A percentile compares a stretch with the other conserved stretches of the same genome.
These are phyloP conservation scores for Acrodontium crateriforme DNA, from an alignment of 2,329 filamentous ascomycete genomes.

Conservation along the genomic window DNA sequence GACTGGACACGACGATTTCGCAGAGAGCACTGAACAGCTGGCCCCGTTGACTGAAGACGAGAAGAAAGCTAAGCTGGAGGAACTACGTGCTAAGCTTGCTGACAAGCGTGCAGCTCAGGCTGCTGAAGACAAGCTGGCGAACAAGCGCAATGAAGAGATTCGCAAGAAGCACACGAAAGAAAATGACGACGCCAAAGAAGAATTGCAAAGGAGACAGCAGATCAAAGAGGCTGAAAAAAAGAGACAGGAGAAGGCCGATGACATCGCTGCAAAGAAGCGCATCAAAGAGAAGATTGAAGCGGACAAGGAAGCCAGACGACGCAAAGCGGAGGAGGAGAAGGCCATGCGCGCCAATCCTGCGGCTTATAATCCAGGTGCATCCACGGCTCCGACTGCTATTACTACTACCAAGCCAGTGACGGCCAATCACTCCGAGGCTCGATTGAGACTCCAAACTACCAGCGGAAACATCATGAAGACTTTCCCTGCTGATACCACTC, in stretches of 20 bases:
- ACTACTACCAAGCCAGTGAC: slow-evolving; percentile 41
- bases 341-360: slow-evolving; percentile 67
- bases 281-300: slow-evolving; percentile 91
- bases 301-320: slow-evolving; percentile 77
- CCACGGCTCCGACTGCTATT: slow-evolving; percentile 27
- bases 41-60: slow-evolving; percentile 83
- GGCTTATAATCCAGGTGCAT: slow-evolving; percentile 35
- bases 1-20: slow-evolving; percentile 80
- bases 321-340: slow-evolving; percentile 75
- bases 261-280: slow-evolving; percentile 71
- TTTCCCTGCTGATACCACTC: slow-evolving; percentile 73
- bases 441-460: slow-evolving; percentile 66
- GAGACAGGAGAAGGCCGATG: slow-evolving; percentile 73
- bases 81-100: slow-evolving; percentile 57
- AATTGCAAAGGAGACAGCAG: slow-evolving; percentile 74
- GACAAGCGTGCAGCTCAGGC: slow-evolving; percentile 58
- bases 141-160: slow-evolving; percentile 73
- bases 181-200: slow-evolving; percentile 77
- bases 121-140: slow-evolving; percentile 62
- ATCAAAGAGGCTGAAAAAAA: slow-evolving; percentile 83
- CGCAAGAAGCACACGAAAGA: slow-evolving; percentile 83
- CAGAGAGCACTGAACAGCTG: slow-evolving; percentile 85
- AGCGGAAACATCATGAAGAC: slow-evolving; percentile 73
- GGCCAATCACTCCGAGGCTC: slow-evolving; percentile 62
- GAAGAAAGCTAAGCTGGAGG: slow-evolving; percentile 65